Evolutionary conservation across 768 basidiomycete species (phyloP), one percentile per base, ranked within the genome.

Genomic region (Pulveroboletus sp.): DNA sequence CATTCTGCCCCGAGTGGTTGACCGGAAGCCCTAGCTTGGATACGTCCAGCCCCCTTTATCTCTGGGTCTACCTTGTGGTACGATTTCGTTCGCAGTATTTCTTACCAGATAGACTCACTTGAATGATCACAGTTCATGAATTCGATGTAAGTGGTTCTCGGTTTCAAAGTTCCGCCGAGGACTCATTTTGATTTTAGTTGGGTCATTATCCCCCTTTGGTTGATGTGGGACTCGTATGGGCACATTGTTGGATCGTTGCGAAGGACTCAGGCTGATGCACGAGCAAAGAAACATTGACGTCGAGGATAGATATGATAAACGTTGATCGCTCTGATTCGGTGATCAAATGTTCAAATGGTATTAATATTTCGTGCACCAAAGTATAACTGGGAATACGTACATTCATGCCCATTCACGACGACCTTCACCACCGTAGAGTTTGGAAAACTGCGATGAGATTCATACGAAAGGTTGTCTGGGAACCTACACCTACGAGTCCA

Each of bases 1-100:
- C 89, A 3, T 92, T 92, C 69, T 84, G 82, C 60, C 90, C 90
- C 1, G 90, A 91, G 68, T 91, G 88, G 88, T 69, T 92, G 40
- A 82, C 78, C 1, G 87, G 86, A 17, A 86, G 80, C 58, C 80
- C 82, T 1, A 87, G 76, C 63, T 68, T 92, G 45, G 75, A 86
- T 58, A 87, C 80, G 0, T 85, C 84, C 8, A 87, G 89, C 57
- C 69, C 73, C 23, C 67, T 90, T 32, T 78, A 82, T 60, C 74
- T 90, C 44, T 92, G 87, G 87, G 82, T 90, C 10, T 90, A 91
- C 68, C 82, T 91, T 35, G 61, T 84, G 50, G 88, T 91, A 61
- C 57, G 85, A 75, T n/a, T 19, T 16, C 13, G n/a, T 50, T 48
- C 7, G 39, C 14, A 19, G 17, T 0, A 29, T 1, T n/a, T 38